Evolutionary conservation across 2,329 filamentous ascomycete genomes (phyloP), one percentile per base, ranked within the genome.

Genomic region (Phialocephala sp.): DNA sequence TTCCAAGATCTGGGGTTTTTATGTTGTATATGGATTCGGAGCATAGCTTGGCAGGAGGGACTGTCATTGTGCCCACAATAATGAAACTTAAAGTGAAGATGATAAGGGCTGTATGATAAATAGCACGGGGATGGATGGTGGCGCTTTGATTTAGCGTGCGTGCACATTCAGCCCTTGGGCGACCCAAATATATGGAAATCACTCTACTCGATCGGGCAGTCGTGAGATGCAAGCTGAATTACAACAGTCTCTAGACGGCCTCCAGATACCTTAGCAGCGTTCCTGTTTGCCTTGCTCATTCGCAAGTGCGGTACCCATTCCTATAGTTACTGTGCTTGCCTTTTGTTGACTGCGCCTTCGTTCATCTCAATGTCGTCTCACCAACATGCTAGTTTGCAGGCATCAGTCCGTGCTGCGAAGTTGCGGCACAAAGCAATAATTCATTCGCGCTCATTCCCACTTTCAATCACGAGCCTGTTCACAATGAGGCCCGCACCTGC

Each of bases 141-240:
- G 41, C 39, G 18, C 15, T 18, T 58, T 58, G 41, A 63, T 58
- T 63, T 50, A 50, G 50, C 60, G 37, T 15, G 37, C 60, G 60
- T 63, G 39, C 41, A 62, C 39, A 24, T 61, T 62, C 50, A 32
- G 36, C 22, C 50, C 35, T 5, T 14, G 50, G 50, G 22, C n/a
- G 11, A 32, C 47, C 11, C 50, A 18, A 52, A 50, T 50, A 50
- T 50, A 50, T 54, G 22, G 50, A 54, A 27, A 27, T 32, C 50
- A 15, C 50, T 35, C 50, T 32, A 32, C 3, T 32, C 27, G 27
- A 32, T 32, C 6, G 27, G 27, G 27, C 3, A 6, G 27, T 32
- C 27, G 6, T 32, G 27, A 32, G 27, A 32, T 32, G 6, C 27
- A 32, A 32, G 6, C 6, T 32, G 27, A 32, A 3, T 32, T 32